These are phyloP conservation scores for Phytophthora cactorum DNA, from an alignment of 352 stramenopile species.

Conservation along the genomic window DNA sequence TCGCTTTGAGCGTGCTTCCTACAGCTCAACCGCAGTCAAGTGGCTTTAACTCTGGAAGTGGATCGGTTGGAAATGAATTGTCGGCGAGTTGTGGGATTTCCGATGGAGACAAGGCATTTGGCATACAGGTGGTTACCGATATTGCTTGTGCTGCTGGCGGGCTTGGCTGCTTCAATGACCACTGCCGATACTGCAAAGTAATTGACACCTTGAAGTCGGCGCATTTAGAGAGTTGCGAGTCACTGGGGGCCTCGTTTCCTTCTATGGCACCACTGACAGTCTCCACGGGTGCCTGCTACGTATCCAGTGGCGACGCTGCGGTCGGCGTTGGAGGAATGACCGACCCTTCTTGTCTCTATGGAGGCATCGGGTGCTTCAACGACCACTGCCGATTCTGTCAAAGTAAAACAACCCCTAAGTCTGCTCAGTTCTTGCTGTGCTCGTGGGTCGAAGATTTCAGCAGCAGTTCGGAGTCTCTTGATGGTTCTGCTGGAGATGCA, in stretches of 20 bases:
- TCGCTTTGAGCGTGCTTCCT: slow-evolving; percentile 4
- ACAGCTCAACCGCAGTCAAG: not conserved
- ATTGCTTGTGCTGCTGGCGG: slow-evolving; percentile 35
- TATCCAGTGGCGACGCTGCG: slow-evolving; percentile 36
- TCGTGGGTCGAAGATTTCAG: slow-evolving; percentile 13
- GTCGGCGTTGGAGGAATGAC: slow-evolving; percentile 38
- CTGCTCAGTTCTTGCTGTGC: slow-evolving; percentile 23
- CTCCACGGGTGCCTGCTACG: slow-evolving; percentile 17
- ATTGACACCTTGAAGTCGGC: slow-evolving; percentile 38
- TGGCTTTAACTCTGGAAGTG: slow-evolving; percentile 18
- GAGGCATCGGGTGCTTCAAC: slow-evolving; percentile 46
- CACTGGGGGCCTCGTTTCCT: slow-evolving; percentile 15
- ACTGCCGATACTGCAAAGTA: slow-evolving; percentile 53
- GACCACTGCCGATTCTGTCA: slow-evolving; percentile 33
- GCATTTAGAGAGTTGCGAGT: slow-evolving; percentile 34
- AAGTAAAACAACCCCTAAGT: slow-evolving; percentile 19
- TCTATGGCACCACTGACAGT: slow-evolving; percentile 24
- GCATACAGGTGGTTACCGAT: slow-evolving; percentile 41
- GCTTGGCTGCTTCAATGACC: slow-evolving; percentile 48
- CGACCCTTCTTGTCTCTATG: slow-evolving; percentile 39
- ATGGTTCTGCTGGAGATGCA: not conserved
- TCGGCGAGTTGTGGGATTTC: slow-evolving; percentile 22
- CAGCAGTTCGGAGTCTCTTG: not conserved
- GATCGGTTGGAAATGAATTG: slow-evolving; percentile 9
- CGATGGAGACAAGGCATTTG: slow-evolving; percentile 38